phyloP scores from a whole-genome alignment of 2,329 filamentous ascomycete genomes.

The Pestalotiopsis sp. region DNA sequence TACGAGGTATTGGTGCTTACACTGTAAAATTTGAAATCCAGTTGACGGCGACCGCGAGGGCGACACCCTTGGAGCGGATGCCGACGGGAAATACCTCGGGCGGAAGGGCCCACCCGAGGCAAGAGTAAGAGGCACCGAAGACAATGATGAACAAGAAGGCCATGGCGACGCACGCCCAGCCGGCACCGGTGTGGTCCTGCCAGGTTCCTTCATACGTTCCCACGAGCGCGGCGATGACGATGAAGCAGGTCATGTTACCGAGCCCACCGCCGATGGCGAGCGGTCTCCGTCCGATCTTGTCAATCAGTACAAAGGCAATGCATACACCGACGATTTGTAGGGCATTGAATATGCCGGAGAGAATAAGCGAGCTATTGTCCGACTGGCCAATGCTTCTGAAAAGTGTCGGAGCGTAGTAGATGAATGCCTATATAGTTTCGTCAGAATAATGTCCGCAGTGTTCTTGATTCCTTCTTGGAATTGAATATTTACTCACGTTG shows the following conservation, averaged over 20 bases:
- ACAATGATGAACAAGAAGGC: conserved; percentile 33
- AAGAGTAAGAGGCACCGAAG: conserved; percentile 33
- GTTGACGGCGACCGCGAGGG: conserved; percentile 32
- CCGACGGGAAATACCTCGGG: conserved; percentile 39
- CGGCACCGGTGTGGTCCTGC: conserved; percentile 46
- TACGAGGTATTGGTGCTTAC: not conserved
- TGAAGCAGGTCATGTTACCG: conserved; percentile 50
- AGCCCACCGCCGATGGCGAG: conserved; percentile 47
- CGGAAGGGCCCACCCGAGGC: conserved; percentile 37
- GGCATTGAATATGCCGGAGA: conserved; percentile 44
- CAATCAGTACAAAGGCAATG: conserved; percentile 50
- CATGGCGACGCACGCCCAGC: conserved; percentile 56
- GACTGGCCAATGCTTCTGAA: conserved; percentile 42
- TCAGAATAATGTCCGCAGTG: not conserved
- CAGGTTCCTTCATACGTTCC: conserved; percentile 52
- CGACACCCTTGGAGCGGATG: conserved; percentile 38
- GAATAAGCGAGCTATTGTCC: conserved; percentile 37
- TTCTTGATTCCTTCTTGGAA: not conserved
- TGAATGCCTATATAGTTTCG: conserved; percentile 33
- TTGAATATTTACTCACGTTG: conserved; percentile 25
- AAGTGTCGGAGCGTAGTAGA: conserved; percentile 49
- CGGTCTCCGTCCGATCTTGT: conserved; percentile 47
- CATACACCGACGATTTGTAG: conserved; percentile 49
- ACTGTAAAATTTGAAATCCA: conserved; percentile 39
- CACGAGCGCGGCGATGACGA: conserved; percentile 54